Evolutionary conservation across 495 filamentous ascomycete species (phyloP).

Genomic region (Penicillium cataractarum): DNA sequence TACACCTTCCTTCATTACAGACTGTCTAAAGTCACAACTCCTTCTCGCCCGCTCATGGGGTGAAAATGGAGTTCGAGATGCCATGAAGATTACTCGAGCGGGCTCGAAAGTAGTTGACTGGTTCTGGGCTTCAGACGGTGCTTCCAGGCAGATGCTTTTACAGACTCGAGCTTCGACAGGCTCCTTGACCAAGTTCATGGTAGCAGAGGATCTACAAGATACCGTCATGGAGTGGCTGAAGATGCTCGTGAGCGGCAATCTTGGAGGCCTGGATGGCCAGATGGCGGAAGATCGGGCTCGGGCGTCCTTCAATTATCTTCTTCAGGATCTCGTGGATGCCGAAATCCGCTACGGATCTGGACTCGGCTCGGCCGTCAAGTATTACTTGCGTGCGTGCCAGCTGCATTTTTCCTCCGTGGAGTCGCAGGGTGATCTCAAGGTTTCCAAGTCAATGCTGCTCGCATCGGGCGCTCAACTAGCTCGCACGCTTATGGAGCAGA

Average conservation of each 20-base stretch:
- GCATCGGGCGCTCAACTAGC: constrained; percentile 30
- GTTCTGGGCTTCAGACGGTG: constrained; percentile 45
- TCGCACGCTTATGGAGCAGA: constrained; percentile 27
- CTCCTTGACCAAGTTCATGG: constrained; percentile 43
- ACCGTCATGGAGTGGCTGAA: constrained; percentile 39
- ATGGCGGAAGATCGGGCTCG: constrained; percentile 28
- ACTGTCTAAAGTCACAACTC: constrained; percentile 43
- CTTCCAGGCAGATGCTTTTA: constrained; percentile 32
- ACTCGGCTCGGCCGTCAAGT: constrained; percentile 32
- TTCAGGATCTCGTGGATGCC: constrained; percentile 36
- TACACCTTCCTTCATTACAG: constrained; percentile 19
- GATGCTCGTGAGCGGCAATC: constrained; percentile 34
- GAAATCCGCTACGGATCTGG: constrained; percentile 43
- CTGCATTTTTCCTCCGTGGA: constrained; percentile 19
- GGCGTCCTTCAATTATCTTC: constrained; percentile 30
- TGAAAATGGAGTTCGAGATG: constrained; percentile 21
- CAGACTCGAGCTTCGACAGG: constrained; percentile 21
- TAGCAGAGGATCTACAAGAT: constrained; percentile 41
- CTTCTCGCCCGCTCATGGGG: constrained; percentile 28
- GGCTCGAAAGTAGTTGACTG: constrained; percentile 42
- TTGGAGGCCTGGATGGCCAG: constrained; percentile 32
- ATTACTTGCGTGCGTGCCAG: constrained; percentile 34
- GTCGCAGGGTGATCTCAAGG: constrained; percentile 9
- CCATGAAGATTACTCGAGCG: constrained; percentile 39
- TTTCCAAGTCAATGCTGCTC: constrained; percentile 28